These are phyloP conservation scores for Colletotrichum sp. DNA, from an alignment of 2,329 filamentous ascomycete genomes.

Conservation along the genomic window DNA sequence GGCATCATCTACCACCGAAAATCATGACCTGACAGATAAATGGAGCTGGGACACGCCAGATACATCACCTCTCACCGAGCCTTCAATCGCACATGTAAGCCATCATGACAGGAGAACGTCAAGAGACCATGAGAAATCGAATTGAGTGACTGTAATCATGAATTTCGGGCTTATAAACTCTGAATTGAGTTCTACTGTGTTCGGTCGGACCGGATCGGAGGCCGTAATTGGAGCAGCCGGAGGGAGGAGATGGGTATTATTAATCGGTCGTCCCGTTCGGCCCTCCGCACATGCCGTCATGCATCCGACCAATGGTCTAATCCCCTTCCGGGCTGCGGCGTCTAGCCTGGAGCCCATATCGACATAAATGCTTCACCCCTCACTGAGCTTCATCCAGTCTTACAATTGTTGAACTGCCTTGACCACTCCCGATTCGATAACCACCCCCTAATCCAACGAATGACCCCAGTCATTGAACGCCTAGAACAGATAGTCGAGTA, in stretches of 20 bases:
- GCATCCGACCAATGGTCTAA: constrained; percentile 15
- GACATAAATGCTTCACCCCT: neutral
- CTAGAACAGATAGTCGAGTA: neutral
- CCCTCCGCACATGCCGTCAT: constrained; percentile 17
- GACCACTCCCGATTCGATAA: neutral
- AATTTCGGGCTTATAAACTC: neutral
- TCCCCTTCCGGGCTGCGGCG: neutral
- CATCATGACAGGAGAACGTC: neutral
- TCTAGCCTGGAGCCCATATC: neutral
- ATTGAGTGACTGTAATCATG: neutral
- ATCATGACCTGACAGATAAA: neutral
- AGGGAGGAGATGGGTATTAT: neutral
- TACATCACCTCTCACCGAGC: neutral
- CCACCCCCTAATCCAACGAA: neutral
- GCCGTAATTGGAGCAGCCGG: constrained; percentile 1
- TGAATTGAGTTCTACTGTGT: neutral
- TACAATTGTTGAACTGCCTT: neutral
- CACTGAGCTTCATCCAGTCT: neutral
- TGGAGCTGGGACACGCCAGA: neutral
- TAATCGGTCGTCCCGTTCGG: constrained; percentile 12
- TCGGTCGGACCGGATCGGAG: neutral
- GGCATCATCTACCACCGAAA: neutral
- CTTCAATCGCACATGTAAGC: neutral
- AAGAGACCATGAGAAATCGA: neutral
- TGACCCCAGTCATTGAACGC: neutral